Percentiles rank a stretch among this genome's conserved stretches.
These are phyloP conservation scores for Arbutus unedo DNA, from an alignment of 148 eudicot genomes.

Conservation along the genomic window DNA sequence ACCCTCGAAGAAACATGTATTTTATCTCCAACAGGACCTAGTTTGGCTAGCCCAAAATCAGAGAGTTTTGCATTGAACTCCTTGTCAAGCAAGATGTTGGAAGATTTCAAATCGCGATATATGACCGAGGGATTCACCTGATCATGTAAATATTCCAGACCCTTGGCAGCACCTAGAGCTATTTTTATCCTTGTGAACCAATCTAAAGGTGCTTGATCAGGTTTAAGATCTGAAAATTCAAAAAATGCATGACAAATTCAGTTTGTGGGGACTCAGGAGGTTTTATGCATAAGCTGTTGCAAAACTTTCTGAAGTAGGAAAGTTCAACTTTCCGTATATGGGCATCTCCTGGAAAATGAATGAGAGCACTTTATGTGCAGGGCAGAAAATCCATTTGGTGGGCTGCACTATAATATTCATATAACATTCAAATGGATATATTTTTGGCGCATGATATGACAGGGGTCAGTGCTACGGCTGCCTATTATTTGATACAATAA, in stretches of 20 bases:
- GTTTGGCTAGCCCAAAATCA: slow-evolving; percentile 63
- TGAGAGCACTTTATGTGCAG: neutral
- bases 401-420: neutral
- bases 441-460: neutral
- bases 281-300: neutral
- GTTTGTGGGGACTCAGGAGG: neutral
- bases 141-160: slow-evolving; percentile 59
- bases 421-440: neutral
- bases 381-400: neutral
- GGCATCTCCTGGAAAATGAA: neutral
- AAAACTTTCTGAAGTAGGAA: neutral
- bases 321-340: neutral
- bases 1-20: slow-evolving; percentile 48
- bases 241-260: neutral
- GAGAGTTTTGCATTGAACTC: slow-evolving; percentile 57
- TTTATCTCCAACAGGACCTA: slow-evolving; percentile 48
- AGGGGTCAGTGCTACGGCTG: too few species aligned
- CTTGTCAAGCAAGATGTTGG: slow-evolving; percentile 54
- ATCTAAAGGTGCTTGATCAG: slow-evolving; percentile 30
- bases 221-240: slow-evolving; percentile 34
- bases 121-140: slow-evolving; percentile 54
- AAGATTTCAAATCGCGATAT: slow-evolving; percentile 52
- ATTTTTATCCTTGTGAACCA: slow-evolving; percentile 59
- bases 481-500: too few species aligned
- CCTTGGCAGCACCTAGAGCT: slow-evolving; percentile 54